Base-by-base conservation (phyloP, 2,329 filamentous ascomycete genomes). In the Aspergillus cejpii region DNA sequence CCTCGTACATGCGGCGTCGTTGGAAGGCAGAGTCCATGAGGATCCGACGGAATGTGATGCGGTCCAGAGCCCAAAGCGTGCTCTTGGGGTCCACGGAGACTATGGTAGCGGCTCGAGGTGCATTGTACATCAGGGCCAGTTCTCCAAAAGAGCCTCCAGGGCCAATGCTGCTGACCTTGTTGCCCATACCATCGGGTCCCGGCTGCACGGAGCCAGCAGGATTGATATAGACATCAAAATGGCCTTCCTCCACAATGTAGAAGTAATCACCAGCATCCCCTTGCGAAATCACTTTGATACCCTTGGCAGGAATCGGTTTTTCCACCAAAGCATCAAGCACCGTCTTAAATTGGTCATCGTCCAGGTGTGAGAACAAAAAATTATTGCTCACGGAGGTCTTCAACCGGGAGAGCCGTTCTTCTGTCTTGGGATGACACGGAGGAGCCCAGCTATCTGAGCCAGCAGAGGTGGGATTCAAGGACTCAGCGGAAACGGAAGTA, bases 11-110 rank as follows among this genome's bases (percentile, higher is more conserved):
- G 60, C 91, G 86, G 57, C 92, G 84, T 45, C 91, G 86, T 58
- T 94, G 87, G 73, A 96, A 97, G 3, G 92, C 94, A 29, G 87
- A 94, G 71, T 97, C 91, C 90, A 98, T 96, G 51, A 98, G 77
- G 53, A 98, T 97, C 49, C 92, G 87, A 57, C 92, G 88, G 77
- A 98, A 98, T 7, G 92, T 98, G 51, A 96, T 78, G 42, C 92
- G 87, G 64, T 98, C 92, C 40, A 98, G 76, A 15, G 89, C 89
- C 92, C 92, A 98, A 7, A 98, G 77, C 3, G 85, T 90, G 60
- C 85, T 90, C 26, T 78, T 73, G 2, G 83, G 66, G 59, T 94
- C 87, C 10, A 84, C 82, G 23, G 87, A 94, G 49, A 94, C 79
- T 48, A 98, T 87, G 0, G 92, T 97, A 3, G 92, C 92, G 33